Conservation (phyloP, 2,329 filamentous ascomycete species). For the Botryotinia convoluta region DNA sequence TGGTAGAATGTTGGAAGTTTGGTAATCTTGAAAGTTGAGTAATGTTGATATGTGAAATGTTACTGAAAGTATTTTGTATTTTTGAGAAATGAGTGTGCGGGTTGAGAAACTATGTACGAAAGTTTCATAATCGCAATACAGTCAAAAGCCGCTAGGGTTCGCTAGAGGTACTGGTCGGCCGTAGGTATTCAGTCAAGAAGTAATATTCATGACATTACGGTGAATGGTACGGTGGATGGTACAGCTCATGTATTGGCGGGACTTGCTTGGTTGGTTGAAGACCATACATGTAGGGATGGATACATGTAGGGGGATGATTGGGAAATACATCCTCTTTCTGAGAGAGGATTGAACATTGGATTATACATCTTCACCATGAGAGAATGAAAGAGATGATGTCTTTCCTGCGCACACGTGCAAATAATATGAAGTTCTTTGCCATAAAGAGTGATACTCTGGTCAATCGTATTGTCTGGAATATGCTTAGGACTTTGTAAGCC, state of each 20-base stretch:
- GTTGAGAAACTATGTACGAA: neutral
- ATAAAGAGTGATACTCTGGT: neutral
- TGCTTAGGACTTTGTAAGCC: neutral
- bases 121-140: neutral
- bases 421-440: neutral
- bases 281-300: neutral
- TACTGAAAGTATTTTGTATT: neutral
- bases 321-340: neutral
- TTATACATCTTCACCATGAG: neutral
- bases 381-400: neutral
- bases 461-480: neutral
- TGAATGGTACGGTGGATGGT: neutral
- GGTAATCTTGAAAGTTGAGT: neutral
- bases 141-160: neutral
- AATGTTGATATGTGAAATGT: neutral
- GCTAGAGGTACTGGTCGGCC: neutral
- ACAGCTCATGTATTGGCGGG: neutral
- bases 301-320: neutral
- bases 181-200: neutral
- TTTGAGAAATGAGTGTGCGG: neutral
- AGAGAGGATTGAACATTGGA: neutral
- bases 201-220: neutral
- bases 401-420: no score
- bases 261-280: neutral
- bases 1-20: neutral